Percentiles rank a stretch among this genome's conserved stretches.
Evolutionary conservation across 192 early-diverging fungal species (phyloP).

Genomic region (Martensiomyces pterosporus): DNA sequence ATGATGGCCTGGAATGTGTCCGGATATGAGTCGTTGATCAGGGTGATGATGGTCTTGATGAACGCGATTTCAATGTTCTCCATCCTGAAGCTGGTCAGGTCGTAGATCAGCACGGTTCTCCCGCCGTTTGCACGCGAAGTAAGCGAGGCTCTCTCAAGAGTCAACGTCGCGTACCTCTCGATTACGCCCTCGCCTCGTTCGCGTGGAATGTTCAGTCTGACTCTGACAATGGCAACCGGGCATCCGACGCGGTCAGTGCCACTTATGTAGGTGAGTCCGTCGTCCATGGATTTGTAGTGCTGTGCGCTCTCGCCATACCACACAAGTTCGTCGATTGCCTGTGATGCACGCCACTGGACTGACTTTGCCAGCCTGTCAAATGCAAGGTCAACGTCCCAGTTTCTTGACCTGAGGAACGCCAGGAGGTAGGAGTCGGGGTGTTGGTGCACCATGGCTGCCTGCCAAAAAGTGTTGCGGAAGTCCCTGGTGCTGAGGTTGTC

Average conservation of each 20-base stretch:
- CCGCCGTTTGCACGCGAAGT: conserved; percentile 39
- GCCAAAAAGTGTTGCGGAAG: conserved; percentile 38
- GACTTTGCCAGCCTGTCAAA: conserved; percentile 58
- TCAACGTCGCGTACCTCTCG: conserved; percentile 18
- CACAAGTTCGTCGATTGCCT: conserved; percentile 56
- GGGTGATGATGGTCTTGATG: conserved; percentile 70
- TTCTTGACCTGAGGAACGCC: conserved; percentile 71
- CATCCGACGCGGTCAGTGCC: conserved; percentile 51
- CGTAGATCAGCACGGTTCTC: conserved; percentile 59
- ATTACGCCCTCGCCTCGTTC: conserved; percentile 20
- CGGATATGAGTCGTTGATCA: conserved; percentile 80
- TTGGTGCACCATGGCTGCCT: conserved; percentile 26
- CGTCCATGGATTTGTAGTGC: conserved; percentile 35
- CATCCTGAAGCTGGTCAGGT: conserved; percentile 66
- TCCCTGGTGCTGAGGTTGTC: conserved; percentile 6
- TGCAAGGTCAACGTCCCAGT: conserved; percentile 72
- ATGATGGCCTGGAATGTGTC: conserved; percentile 69
- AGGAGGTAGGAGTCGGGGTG: conserved; percentile 67
- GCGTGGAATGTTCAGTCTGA: conserved; percentile 17
- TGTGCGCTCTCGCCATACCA: conserved; percentile 55
- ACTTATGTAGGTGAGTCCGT: conserved; percentile 42
- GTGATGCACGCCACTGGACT: conserved; percentile 66
- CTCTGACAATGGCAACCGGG: conserved; percentile 35
- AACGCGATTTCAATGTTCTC: conserved; percentile 70
- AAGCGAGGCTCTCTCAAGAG: conserved; percentile 23